A percentile compares a stretch with the other conserved stretches of the same genome.
phyloP scores from a whole-genome alignment of 495 filamentous ascomycete genomes.

The Tuber indicum region DNA sequence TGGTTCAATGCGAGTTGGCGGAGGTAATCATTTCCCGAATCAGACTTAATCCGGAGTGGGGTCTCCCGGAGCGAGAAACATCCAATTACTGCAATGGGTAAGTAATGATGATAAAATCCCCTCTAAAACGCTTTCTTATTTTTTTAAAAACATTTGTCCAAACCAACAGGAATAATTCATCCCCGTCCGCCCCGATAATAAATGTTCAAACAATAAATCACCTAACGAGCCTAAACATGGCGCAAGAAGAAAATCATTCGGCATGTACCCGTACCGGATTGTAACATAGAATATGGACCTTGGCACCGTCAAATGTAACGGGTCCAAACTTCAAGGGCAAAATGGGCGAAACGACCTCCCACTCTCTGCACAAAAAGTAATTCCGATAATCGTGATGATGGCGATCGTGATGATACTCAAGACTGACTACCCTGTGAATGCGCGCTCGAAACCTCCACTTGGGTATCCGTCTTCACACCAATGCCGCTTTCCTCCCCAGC shows the following conservation, averaged over 20 bases:
- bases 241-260: not conserved
- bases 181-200: not conserved
- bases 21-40: not conserved
- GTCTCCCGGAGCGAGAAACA: not conserved
- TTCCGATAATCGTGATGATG: not conserved
- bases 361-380: not conserved
- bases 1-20: not conserved
- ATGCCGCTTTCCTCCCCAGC: constrained; percentile 16
- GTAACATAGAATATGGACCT: not conserved
- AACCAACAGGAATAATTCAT: not conserved
- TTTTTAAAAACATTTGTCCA: no score
- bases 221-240: not conserved
- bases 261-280: not conserved
- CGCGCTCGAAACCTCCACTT: constrained; percentile 28
- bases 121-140: not conserved
- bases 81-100: not conserved
- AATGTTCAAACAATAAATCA: not conserved
- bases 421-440: constrained; percentile 13
- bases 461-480: constrained; percentile 35
- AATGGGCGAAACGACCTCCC: not conserved
- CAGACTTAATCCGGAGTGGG: not conserved
- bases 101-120: not conserved
- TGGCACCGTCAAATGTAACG: not conserved
- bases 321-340: not conserved
- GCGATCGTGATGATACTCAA: not conserved